Evolutionary conservation across 768 basidiomycete species (phyloP), one percentile per base, ranked within the genome.

Genomic region (Hygrocybe coccinea): DNA sequence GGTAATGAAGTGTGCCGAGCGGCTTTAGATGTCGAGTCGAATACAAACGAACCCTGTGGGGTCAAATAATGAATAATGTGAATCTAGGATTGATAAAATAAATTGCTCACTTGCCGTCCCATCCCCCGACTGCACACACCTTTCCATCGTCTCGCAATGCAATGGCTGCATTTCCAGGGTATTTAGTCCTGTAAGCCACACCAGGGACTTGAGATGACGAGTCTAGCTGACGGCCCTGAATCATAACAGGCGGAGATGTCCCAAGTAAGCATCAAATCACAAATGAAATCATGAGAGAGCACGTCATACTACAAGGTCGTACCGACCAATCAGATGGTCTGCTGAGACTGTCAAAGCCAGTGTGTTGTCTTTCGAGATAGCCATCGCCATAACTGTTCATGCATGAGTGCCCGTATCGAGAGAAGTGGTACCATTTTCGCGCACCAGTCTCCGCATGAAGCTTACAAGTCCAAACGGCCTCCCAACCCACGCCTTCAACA

Each of bases 41-140:
- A 70, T 88, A 93, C 7, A 97, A 73, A 0, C 91, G 84, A 15
- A 95, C 76, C 56, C 92, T 97, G 64, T 1, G 49, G 22, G 15
- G 8, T 29, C 19, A 5, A 21, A 25, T 25, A 11, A 5, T 36
- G 35, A 37, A 11, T 14, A 14, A 39, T 24, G 4, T 35, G 12
- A 25, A 29, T 19, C 19, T 33, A n/a, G n/a, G 36, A 43, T 43
- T n/a, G 57, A n/a, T 37, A 12, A n/a, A 39, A 29, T 25, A 55
- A 44, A 17, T 34, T 29, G 71, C 88, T 62, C 60, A 94, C 95
- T 78, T 83, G 35, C 95, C 94, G 58, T 98, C 94, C 95, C 95
- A 97, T 0, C 94, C 92, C 2, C 88, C 95, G 2, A 94, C 75
- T 0, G 93, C 94, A 61, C 93, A 87, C 0, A 97, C 81, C 19